phyloP scores from a whole-genome alignment of 495 filamentous ascomycete species.

The Pseudoneurospora amorphoporcata region DNA sequence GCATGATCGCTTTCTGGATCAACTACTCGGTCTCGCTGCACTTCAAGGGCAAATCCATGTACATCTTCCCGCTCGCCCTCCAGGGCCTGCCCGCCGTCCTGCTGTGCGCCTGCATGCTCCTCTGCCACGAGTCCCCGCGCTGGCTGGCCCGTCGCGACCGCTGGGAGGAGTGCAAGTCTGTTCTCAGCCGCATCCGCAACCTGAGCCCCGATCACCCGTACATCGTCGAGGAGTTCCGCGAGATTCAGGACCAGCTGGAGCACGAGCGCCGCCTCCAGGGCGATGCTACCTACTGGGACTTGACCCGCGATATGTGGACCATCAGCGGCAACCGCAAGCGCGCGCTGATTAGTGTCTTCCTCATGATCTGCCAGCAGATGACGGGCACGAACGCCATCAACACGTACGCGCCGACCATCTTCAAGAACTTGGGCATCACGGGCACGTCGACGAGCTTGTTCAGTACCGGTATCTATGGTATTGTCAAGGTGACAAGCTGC shows the following conservation, averaged over 20 bases:
- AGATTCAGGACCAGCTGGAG: conserved; percentile 60
- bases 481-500: conserved; percentile 35
- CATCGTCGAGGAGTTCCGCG: conserved; percentile 53
- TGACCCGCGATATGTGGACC: conserved; percentile 63
- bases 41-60: conserved; percentile 31
- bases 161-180: conserved; percentile 54
- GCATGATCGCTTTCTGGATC: conserved; percentile 48
- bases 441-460: conserved; percentile 36
- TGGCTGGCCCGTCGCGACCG: conserved; percentile 59
- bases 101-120: conserved; percentile 45
- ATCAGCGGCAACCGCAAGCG: conserved; percentile 49
- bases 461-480: conserved; percentile 41
- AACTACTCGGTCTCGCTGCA: conserved; percentile 41
- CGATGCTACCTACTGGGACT: conserved; percentile 51
- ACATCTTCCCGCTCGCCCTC: conserved; percentile 57
- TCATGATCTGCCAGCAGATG: conserved; percentile 40
- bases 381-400: conserved; percentile 40
- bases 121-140: conserved; percentile 57
- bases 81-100: conserved; percentile 54
- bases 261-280: conserved; percentile 53
- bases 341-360: conserved; percentile 24
- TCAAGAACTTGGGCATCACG: conserved; percentile 36
- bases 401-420: conserved; percentile 43
- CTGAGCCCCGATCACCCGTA: conserved; percentile 50
- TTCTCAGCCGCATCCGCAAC: conserved; percentile 46